Evolutionary conservation across 2,329 filamentous ascomycete genomes (phyloP).

Genomic region (Fusarium sp.): DNA sequence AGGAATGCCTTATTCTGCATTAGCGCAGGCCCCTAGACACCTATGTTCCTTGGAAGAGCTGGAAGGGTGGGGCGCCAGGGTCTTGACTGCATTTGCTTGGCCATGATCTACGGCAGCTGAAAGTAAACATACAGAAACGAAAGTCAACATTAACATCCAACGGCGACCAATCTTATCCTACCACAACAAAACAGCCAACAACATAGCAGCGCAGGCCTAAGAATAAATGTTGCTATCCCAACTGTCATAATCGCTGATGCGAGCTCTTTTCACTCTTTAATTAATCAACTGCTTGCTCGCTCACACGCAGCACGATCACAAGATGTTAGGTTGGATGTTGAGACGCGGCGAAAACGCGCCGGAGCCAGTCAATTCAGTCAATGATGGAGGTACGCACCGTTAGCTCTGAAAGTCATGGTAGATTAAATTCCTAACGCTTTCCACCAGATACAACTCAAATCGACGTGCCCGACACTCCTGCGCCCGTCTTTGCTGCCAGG

Average conservation of each 20-base stretch:
- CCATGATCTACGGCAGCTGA: slow-evolving; percentile 27
- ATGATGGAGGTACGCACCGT: slow-evolving; percentile 46
- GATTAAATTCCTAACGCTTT: not conserved
- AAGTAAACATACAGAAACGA: slow-evolving; percentile 36
- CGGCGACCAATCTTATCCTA: slow-evolving; percentile 17
- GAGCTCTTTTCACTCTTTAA: not conserved
- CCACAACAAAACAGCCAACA: slow-evolving; percentile 23
- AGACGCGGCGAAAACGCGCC: slow-evolving; percentile 57
- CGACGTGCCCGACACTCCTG: slow-evolving; percentile 72
- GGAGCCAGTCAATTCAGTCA: slow-evolving; percentile 42
- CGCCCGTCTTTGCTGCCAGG: slow-evolving; percentile 73
- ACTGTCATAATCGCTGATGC: slow-evolving; percentile 30
- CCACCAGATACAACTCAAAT: slow-evolving; percentile 57
- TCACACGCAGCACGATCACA: slow-evolving; percentile 19
- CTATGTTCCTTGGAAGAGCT: not conserved
- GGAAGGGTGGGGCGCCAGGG: slow-evolving; percentile 14
- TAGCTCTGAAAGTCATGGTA: not conserved
- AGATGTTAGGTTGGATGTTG: slow-evolving; percentile 71
- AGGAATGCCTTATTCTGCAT: slow-evolving; percentile 46
- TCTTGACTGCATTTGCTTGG: slow-evolving; percentile 4
- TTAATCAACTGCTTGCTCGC: not conserved
- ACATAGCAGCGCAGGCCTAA: not conserved
- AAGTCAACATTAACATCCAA: slow-evolving; percentile 35
- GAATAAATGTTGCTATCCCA: slow-evolving; percentile 27
- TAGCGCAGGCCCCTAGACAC: slow-evolving; percentile 4